Conservation (phyloP, 176 grass and related monocot genomes). For the Oropetium thomaeum region DNA sequence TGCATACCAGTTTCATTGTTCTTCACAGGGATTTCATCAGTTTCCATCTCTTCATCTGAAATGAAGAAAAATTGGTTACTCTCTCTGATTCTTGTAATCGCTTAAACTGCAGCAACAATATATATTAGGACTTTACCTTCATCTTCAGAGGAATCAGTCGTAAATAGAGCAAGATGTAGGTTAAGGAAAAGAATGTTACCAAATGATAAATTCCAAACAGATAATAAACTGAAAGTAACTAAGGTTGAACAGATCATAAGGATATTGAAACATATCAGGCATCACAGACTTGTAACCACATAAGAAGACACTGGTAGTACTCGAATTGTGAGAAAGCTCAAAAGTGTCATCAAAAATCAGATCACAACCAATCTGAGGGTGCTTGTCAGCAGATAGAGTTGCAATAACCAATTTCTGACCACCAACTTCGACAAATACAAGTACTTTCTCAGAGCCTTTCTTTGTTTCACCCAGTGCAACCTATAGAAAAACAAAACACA, state of each 20-base stretch:
- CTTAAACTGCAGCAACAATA: not conserved
- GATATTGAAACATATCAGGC: constrained; percentile 28
- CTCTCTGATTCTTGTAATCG: not conserved
- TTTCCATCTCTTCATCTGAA: constrained; percentile 32
- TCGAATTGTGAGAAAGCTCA: constrained; percentile 77
- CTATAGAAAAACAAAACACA: constrained; percentile 37
- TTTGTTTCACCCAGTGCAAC: constrained; percentile 55
- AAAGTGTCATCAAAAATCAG: constrained; percentile 66
- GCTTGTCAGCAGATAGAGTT: constrained; percentile 58
- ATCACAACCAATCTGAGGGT: constrained; percentile 59
- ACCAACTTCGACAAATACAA: constrained; percentile 52
- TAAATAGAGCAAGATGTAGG: not conserved
- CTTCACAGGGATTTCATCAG: not conserved
- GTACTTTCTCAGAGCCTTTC: constrained; percentile 43
- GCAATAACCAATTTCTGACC: constrained; percentile 66
- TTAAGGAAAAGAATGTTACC: constrained; percentile 26
- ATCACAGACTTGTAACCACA: constrained; percentile 54
- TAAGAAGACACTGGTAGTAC: constrained; percentile 56
- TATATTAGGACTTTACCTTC: constrained; percentile 13
- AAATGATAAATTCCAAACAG: not conserved
- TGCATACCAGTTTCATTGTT: not conserved
- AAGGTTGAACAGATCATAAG: constrained; percentile 21
- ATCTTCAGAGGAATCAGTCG: constrained; percentile 7
- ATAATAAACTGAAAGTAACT: not conserved
- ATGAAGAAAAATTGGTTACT: not conserved